Conservation (phyloP, 192 early-diverging fungal genomes). For the Chytriomyces sp. region DNA sequence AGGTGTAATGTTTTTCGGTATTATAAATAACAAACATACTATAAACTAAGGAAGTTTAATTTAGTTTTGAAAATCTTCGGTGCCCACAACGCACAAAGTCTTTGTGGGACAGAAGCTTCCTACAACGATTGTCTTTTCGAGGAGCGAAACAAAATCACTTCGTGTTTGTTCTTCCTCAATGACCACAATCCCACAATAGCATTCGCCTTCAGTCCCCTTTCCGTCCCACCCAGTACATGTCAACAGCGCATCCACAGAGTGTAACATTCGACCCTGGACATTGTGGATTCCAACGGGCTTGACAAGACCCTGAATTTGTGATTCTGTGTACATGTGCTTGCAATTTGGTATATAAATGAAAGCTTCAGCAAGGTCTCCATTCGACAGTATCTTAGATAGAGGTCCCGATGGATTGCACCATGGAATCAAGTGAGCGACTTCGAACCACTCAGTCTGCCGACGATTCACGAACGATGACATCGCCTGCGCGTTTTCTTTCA, state of each 20-base stretch:
- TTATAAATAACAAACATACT: too few species aligned
- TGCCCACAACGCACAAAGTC: constrained; percentile 53
- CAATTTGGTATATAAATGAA: not conserved
- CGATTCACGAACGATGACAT: too few species aligned
- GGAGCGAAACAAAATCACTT: too few species aligned
- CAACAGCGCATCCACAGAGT: constrained; percentile 12
- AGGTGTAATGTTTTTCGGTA: constrained; percentile 78
- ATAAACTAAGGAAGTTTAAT: too few species aligned
- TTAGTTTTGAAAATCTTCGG: constrained; percentile 53
- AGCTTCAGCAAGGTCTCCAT: not conserved
- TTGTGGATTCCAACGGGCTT: not conserved
- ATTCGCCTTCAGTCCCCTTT: not conserved
- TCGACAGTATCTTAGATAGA: not conserved
- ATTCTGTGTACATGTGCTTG: not conserved
- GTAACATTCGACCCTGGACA: not conserved
- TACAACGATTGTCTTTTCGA: too few species aligned
- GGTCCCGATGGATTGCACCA: not conserved
- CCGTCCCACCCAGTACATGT: constrained; percentile 4
- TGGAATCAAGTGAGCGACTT: not conserved
- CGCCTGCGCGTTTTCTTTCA: not conserved
- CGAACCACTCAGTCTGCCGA: not conserved
- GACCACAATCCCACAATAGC: too few species aligned
- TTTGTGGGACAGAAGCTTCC: too few species aligned
- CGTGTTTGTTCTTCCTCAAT: too few species aligned
- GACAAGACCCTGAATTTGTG: not conserved